A percentile compares a stretch with the other conserved stretches of the same genome.
phyloP scores from a whole-genome alignment of 345 rosid species.

The Durio zibethinus region DNA sequence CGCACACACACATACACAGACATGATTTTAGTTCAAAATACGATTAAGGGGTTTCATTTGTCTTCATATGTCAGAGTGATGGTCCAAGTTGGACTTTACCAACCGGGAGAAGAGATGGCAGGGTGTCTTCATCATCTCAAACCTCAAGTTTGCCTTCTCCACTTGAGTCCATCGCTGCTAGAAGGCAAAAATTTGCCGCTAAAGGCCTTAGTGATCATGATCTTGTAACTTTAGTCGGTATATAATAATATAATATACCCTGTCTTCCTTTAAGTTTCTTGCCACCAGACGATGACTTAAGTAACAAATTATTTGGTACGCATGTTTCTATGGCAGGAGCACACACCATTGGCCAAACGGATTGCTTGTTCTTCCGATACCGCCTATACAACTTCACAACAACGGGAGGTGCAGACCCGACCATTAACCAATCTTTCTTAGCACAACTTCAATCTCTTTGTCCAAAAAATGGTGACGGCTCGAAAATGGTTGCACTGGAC shows the following conservation, averaged over 20 bases:
- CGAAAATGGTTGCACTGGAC: conserved; percentile 57
- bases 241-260: neutral
- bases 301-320: neutral
- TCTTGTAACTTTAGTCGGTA: conserved; percentile 72
- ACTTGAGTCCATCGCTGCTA: conserved; percentile 46
- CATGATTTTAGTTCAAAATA: neutral
- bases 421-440: conserved; percentile 55
- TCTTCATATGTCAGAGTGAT: conserved; percentile 34
- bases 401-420: conserved; percentile 61
- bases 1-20: neutral
- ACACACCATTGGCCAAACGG: conserved; percentile 73
- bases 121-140: conserved; percentile 50
- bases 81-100: conserved; percentile 76
- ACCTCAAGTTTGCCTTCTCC: conserved; percentile 58
- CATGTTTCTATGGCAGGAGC: conserved; percentile 40
- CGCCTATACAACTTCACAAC: conserved; percentile 68
- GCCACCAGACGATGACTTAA: neutral
- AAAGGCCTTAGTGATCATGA: conserved; percentile 61
- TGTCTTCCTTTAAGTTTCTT: neutral
- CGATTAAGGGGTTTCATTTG: neutral
- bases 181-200: conserved; percentile 59
- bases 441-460: conserved; percentile 52
- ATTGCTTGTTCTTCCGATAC: conserved; percentile 58
- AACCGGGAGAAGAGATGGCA: conserved; percentile 76
- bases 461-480: conserved; percentile 54